A percentile compares a stretch with the other conserved stretches of the same genome.
Conservation (phyloP, 2,329 filamentous ascomycete genomes). For the Passalora sequoiae region DNA sequence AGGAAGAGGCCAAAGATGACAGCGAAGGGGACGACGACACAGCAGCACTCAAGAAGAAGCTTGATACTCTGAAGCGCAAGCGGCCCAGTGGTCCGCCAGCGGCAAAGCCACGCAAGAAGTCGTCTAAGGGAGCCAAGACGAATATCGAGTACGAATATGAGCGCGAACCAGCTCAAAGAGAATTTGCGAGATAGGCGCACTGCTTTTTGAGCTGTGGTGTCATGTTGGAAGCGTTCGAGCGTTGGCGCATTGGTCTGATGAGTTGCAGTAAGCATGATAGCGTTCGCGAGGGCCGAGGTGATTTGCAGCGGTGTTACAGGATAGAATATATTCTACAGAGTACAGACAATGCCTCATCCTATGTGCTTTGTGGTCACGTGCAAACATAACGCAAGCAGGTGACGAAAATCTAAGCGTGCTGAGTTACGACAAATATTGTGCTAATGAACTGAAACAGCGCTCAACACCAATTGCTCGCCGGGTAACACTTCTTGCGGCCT, state of each 20-base stretch:
- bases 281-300: not conserved
- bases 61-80: slow-evolving; percentile 54
- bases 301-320: not conserved
- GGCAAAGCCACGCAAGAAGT: slow-evolving; percentile 55
- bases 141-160: slow-evolving; percentile 78
- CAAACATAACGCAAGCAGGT: not conserved
- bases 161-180: slow-evolving; percentile 50
- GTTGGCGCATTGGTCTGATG: not conserved
- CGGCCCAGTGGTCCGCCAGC: slow-evolving; percentile 45
- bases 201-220: not conserved
- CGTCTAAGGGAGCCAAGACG: slow-evolving; percentile 54
- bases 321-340: not conserved
- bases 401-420: not conserved
- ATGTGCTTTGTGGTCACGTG: not conserved
- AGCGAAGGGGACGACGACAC: slow-evolving; percentile 49
- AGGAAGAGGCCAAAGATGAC: slow-evolving; percentile 41
- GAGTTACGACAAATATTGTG: not conserved
- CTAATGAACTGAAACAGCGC: not conserved
- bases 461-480: not conserved
- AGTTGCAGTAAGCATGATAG: not conserved
- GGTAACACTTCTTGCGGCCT: not conserved
- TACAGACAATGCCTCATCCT: not conserved
- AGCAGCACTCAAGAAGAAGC: slow-evolving; percentile 53
- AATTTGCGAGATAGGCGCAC: slow-evolving; percentile 16
- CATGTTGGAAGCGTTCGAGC: not conserved